Evolutionary conservation across 768 basidiomycete genomes (phyloP).

Genomic region (Suillus subalutaceus): DNA sequence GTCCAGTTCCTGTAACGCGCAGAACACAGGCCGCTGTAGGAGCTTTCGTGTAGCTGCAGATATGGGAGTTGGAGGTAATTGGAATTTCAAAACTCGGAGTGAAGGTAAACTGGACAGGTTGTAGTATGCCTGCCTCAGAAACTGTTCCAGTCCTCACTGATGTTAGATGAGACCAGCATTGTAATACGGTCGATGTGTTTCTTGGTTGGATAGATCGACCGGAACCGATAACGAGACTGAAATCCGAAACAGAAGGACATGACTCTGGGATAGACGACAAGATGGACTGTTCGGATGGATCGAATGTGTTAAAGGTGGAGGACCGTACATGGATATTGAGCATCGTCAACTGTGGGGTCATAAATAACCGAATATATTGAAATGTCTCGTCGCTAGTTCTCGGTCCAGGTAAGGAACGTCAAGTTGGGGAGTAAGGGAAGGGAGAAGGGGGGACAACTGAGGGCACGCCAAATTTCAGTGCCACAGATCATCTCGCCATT

Average conservation of each 20-base stretch:
- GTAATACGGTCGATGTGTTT: background rate
- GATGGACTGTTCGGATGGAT: background rate
- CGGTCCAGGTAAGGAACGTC: background rate
- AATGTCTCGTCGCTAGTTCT: too few species aligned
- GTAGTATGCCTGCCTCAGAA: too few species aligned
- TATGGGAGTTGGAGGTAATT: too few species aligned
- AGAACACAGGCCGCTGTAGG: background rate
- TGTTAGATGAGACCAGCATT: background rate
- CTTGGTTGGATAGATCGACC: too few species aligned
- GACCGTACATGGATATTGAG: background rate
- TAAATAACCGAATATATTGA: background rate
- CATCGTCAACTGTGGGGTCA: background rate
- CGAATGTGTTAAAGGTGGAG: background rate
- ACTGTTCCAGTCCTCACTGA: too few species aligned
- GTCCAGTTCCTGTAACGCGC: background rate
- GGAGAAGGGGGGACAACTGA: background rate
- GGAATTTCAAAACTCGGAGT: too few species aligned
- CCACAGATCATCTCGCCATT: background rate
- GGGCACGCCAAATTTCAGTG: background rate
- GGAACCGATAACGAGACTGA: too few species aligned
- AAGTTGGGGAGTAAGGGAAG: conserved; percentile 1
- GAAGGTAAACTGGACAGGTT: too few species aligned
- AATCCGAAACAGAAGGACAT: background rate
- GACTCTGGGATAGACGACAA: background rate
- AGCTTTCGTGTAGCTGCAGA: too few species aligned